phyloP scores from a whole-genome alignment of 371 early-diverging fungal species.

The Phascolomyces articulosus region DNA sequence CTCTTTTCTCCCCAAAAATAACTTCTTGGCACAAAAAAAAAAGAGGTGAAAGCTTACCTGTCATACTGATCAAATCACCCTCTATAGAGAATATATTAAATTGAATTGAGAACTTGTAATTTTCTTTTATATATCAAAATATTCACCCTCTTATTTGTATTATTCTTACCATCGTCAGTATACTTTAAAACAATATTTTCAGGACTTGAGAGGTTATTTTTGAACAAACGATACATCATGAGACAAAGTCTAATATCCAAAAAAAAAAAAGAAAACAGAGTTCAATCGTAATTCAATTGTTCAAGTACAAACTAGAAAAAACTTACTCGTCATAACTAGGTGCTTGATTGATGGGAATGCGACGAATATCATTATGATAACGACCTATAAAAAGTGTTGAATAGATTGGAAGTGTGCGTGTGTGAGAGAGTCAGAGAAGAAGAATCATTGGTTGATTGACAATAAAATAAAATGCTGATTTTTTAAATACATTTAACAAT shows the following conservation, averaged over 20 bases:
- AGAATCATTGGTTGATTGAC: not conserved
- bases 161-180: conserved; percentile 53
- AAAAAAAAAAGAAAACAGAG: not conserved
- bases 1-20: not conserved
- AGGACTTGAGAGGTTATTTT: conserved; percentile 38
- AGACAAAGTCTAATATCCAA: conserved; percentile 43
- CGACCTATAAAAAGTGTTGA: conserved; percentile 26
- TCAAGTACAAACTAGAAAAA: not conserved
- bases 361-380: conserved; percentile 41
- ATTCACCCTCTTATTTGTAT: not conserved
- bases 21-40: not conserved
- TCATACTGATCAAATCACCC: conserved; percentile 57
- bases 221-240: conserved; percentile 59
- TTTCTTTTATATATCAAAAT: too few species aligned
- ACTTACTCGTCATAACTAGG: conserved; percentile 60
- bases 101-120: too few species aligned
- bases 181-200: conserved; percentile 55
- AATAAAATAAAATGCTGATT: not conserved
- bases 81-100: conserved; percentile 30
- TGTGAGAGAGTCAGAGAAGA: too few species aligned
- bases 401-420: not conserved
- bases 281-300: not conserved
- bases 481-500: conserved; percentile 41
- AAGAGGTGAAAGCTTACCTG: conserved; percentile 20
- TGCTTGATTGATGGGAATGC: conserved; percentile 57